Percentiles rank a stretch among this genome's conserved stretches.
Evolutionary conservation across 495 filamentous ascomycete species (phyloP).

Genomic region (Letharia columbiana): DNA sequence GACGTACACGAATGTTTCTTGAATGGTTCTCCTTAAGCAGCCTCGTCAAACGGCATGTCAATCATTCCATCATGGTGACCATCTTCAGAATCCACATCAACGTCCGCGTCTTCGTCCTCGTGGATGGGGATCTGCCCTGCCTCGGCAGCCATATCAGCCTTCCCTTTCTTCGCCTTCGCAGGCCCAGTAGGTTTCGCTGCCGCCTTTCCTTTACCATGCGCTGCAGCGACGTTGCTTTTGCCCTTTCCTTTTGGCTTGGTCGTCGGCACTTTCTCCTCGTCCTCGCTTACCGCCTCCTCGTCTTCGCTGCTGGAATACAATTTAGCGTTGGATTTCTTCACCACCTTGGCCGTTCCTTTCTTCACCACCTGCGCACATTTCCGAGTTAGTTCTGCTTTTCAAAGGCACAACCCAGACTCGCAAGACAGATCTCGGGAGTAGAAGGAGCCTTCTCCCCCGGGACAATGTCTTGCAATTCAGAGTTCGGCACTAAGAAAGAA

Average conservation of each 20-base stretch:
- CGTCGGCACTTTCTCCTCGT: neutral
- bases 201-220: constrained; percentile 1
- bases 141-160: constrained; percentile 1
- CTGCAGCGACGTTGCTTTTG: neutral
- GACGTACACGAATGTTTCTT: neutral
- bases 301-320: neutral
- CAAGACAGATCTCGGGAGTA: neutral
- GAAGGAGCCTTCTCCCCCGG: no score
- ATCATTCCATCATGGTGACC: neutral
- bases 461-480: neutral
- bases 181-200: neutral
- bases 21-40: neutral
- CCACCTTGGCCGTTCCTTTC: constrained; percentile 13
- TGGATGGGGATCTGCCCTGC: neutral
- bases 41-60: neutral
- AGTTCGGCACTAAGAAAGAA: no score
- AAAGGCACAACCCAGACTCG: neutral
- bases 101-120: neutral
- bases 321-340: neutral
- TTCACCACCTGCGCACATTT: neutral
- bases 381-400: neutral
- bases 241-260: neutral
- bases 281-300: neutral
- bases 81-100: neutral
- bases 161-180: constrained; percentile 11